A percentile compares a stretch with the other conserved stretches of the same genome.
phyloP scores from a whole-genome alignment of 1,284 basidiomycete genomes.

The Xanthoconium separans region DNA sequence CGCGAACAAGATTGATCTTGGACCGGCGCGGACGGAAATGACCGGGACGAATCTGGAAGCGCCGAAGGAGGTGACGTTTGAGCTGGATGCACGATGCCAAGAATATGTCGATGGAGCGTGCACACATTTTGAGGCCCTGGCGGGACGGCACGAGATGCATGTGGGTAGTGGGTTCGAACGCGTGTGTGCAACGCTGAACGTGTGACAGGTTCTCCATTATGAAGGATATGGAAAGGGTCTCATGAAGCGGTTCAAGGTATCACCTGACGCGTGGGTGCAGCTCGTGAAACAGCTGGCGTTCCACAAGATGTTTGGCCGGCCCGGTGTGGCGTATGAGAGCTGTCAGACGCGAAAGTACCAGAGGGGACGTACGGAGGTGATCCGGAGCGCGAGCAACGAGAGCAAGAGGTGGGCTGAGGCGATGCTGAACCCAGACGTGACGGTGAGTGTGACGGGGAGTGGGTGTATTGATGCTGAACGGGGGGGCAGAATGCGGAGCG shows the following conservation, averaged over 20 bases:
- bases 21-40: constrained; percentile 42
- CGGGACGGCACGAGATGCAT: constrained; percentile 79
- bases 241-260: constrained; percentile 88
- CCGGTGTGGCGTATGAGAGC: constrained; percentile 90
- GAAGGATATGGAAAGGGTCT: constrained; percentile 88
- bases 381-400: constrained; percentile 83
- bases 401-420: constrained; percentile 85
- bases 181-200: constrained; percentile 8
- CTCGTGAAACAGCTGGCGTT: constrained; percentile 96
- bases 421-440: constrained; percentile 69
- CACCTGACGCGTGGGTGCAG: constrained; percentile 95
- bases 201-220: constrained; percentile 73
- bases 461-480: constrained; percentile 2
- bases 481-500: constrained; percentile 56
- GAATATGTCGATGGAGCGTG: constrained; percentile 57
- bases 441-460: constrained; percentile 39
- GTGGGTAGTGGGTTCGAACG: constrained; percentile 41
- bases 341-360: constrained; percentile 94
- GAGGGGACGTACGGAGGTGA: constrained; percentile 92
- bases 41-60: constrained; percentile 49
- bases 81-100: constrained; percentile 60
- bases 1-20: constrained; percentile 76
- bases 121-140: constrained; percentile 74
- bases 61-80: constrained; percentile 74
- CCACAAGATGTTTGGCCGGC: constrained; percentile 80